Conservation (phyloP, 2,329 filamentous ascomycete species). For the Fusarium vanettenii region DNA sequence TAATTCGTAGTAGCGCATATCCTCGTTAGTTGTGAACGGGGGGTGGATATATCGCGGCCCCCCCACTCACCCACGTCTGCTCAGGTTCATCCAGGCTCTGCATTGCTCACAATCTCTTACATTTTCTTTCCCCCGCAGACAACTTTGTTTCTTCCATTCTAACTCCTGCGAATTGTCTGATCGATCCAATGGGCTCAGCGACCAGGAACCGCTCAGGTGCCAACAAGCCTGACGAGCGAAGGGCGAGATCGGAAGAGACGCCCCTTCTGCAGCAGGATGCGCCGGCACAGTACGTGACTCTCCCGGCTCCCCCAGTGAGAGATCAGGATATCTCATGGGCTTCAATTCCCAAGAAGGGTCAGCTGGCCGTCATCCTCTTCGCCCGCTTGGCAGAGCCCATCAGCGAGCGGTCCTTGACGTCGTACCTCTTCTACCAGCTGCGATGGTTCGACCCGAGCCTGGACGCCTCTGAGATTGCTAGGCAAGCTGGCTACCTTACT, state of each 20-base stretch:
- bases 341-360: background rate
- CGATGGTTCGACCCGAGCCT: background rate
- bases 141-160: background rate
- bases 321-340: background rate
- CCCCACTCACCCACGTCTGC: background rate
- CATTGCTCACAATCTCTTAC: background rate
- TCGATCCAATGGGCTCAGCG: background rate
- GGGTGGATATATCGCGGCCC: background rate
- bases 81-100: background rate
- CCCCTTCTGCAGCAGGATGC: background rate
- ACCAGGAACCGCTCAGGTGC: background rate
- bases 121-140: background rate
- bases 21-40: background rate
- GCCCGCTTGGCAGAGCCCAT: background rate
- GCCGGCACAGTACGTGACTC: background rate
- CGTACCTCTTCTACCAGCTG: background rate
- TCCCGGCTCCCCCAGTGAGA: background rate
- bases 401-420: background rate
- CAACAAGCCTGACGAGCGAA: background rate
- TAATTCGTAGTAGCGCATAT: background rate
- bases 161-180: background rate
- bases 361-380: background rate
- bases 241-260: background rate
- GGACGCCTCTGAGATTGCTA: background rate
- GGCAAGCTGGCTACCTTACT: constrained; percentile 26